Base-by-base conservation (phyloP, 2,329 filamentous ascomycete genomes). In the Exophiala sp. region DNA sequence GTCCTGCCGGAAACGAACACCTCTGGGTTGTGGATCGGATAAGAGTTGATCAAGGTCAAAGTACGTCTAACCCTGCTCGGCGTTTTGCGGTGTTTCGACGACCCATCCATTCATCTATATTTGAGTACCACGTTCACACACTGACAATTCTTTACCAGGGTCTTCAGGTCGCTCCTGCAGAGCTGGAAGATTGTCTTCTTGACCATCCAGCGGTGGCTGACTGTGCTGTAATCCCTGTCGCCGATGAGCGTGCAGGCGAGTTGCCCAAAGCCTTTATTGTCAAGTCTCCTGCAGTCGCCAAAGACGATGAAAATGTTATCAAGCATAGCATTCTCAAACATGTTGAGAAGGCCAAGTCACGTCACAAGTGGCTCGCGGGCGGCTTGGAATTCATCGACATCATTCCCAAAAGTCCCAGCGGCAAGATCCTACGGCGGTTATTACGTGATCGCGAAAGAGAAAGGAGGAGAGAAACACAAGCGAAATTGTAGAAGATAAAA, bases 151-250 rank as follows among this genome's bases (percentile, higher is more conserved):
- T n/a, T 16, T 36, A 20, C 16, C 72, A 89, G 84, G 89, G 88
- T 53, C 76, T 86, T 55, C 89, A 94, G 83, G 89, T 94, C 18
- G 87, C 89, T 0, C 89, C 89, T 0, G 89, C 89, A 1, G 89
- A 94, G 67, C 81, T 95, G 1, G 89, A 95, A 71, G 86, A 87
- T 1, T 87, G 90, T 63, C 77, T 94, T 4, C 81, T 94, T 6
- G 80, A 83, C 0, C 88, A 92, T 66, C 82, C 85, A 0, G 77
- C 78, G 6, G 88, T 94, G 14, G 81, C 82, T 40, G 89, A 94
- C 69, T 87, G 83, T 62, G 84, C 88, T 9, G 88, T 94, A 7
- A 89, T 92, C 59, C 84, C 85, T 10, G 75, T 91, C 1, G 86
- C 84, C 0, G 82, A 85, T 54, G 81, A 82, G 4, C 67, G 72